These are phyloP conservation scores for Somion occarium DNA, from an alignment of 1,284 basidiomycete species.

Conservation along the genomic window DNA sequence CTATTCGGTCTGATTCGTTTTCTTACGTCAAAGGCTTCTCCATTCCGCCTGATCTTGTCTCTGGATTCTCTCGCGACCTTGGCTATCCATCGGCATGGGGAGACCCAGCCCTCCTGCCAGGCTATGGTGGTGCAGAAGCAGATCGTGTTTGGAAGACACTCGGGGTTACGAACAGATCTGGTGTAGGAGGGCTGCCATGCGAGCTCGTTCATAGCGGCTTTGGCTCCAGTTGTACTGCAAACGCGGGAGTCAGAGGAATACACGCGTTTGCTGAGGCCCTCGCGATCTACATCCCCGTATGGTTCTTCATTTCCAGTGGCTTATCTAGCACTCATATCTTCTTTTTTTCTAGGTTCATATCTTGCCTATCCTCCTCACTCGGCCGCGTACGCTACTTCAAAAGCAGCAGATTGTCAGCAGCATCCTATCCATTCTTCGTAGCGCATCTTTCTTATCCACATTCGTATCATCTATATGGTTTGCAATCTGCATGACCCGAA, in stretches of 20 bases:
- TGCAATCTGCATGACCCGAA: constrained; percentile 61
- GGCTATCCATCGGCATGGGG: constrained; percentile 61
- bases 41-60: constrained; percentile 35
- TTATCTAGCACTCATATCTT: no score
- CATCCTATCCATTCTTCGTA: constrained; percentile 49
- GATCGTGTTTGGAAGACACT: constrained; percentile 48
- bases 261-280: constrained; percentile 59
- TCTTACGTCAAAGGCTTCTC: constrained; percentile 46
- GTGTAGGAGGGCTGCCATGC: constrained; percentile 68
- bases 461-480: constrained; percentile 71
- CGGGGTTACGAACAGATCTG: constrained; percentile 43
- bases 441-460: constrained; percentile 64
- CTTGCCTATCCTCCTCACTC: constrained; percentile 56
- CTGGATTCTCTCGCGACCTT: constrained; percentile 45
- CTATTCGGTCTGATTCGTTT: constrained; percentile 49
- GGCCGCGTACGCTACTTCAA: constrained; percentile 47
- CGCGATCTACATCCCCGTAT: constrained; percentile 63
- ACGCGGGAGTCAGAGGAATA: constrained; percentile 45
- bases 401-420: constrained; percentile 35
- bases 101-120: constrained; percentile 51
- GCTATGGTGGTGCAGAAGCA: constrained; percentile 50
- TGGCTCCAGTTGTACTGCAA: constrained; percentile 53
- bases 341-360: constrained; percentile 55
- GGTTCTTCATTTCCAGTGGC: constrained; percentile 13
- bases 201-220: constrained; percentile 62